Evolutionary conservation across 2,329 filamentous ascomycete genomes (phyloP).

Genomic region (Aspergillus uvarum): DNA sequence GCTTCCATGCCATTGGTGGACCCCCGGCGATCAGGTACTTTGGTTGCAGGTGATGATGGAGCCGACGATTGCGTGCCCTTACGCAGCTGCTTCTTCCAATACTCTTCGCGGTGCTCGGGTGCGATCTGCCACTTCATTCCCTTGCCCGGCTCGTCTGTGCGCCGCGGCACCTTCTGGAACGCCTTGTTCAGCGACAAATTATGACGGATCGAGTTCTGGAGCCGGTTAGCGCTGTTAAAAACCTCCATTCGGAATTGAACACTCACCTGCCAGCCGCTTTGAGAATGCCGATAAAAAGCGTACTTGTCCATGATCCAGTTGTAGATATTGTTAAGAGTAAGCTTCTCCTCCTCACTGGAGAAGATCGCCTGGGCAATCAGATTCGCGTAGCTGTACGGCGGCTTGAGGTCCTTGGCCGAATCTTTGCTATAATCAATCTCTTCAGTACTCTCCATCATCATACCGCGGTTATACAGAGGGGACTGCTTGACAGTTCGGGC

Average conservation of each 20-base stretch:
- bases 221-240: not conserved
- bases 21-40: slow-evolving; percentile 41
- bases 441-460: slow-evolving; percentile 55
- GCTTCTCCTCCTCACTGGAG: slow-evolving; percentile 78
- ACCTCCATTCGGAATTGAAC: not conserved
- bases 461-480: slow-evolving; percentile 50
- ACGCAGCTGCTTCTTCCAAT: slow-evolving; percentile 66
- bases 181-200: slow-evolving; percentile 93
- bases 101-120: slow-evolving; percentile 79
- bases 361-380: slow-evolving; percentile 96
- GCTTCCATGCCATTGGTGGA: slow-evolving; percentile 39
- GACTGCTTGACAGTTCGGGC: slow-evolving; percentile 46
- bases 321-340: slow-evolving; percentile 91
- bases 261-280: slow-evolving; percentile 87
- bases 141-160: slow-evolving; percentile 93
- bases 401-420: slow-evolving; percentile 85
- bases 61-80: slow-evolving; percentile 47
- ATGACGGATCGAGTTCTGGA: slow-evolving; percentile 89
- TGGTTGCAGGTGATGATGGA: slow-evolving; percentile 48
- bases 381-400: slow-evolving; percentile 92
- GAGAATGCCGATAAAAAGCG: slow-evolving; percentile 83
- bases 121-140: slow-evolving; percentile 99
- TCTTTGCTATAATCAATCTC: slow-evolving; percentile 67
- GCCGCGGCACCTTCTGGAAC: slow-evolving; percentile 88
- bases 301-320: slow-evolving; percentile 88